Percentiles rank a stretch among this genome's conserved stretches.
Evolutionary conservation across 1,284 basidiomycete species (phyloP).

Genomic region (Serendipita sp.): DNA sequence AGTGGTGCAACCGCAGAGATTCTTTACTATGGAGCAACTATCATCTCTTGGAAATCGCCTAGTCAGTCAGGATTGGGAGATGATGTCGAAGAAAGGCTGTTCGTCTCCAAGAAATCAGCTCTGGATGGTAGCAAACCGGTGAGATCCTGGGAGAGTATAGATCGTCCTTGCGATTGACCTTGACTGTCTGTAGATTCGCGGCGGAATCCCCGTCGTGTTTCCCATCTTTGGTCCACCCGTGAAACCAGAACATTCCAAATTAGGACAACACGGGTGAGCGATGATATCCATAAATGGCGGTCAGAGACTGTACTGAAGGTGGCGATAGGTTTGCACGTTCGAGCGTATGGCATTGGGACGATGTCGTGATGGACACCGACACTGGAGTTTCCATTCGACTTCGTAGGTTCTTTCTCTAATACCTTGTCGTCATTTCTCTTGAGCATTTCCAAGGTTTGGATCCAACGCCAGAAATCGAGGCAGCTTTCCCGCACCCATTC

Average conservation of each 20-base stretch:
- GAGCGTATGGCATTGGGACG: constrained; percentile 52
- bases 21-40: constrained; percentile 66
- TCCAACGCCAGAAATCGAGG: constrained; percentile 42
- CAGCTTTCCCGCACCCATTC: constrained; percentile 48
- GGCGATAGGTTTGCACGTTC: constrained; percentile 50
- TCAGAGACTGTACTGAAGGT: not conserved
- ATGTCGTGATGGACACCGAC: constrained; percentile 51
- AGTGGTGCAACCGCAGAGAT: constrained; percentile 52
- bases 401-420: constrained; percentile 30
- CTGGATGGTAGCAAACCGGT: constrained; percentile 21
- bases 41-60: constrained; percentile 26
- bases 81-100: constrained; percentile 25
- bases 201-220: constrained; percentile 75
- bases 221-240: constrained; percentile 73
- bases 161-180: constrained; percentile 32
- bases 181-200: constrained; percentile 58
- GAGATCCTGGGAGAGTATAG: constrained; percentile 22
- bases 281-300: not conserved
- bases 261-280: constrained; percentile 58
- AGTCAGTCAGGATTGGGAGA: constrained; percentile 11
- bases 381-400: constrained; percentile 59
- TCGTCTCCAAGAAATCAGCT: constrained; percentile 60
- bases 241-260: constrained; percentile 47
- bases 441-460: constrained; percentile 35
- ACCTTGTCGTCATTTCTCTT: not conserved